Base-by-base conservation (phyloP, 345 rosid species). In the Moricandia arvensis region DNA sequence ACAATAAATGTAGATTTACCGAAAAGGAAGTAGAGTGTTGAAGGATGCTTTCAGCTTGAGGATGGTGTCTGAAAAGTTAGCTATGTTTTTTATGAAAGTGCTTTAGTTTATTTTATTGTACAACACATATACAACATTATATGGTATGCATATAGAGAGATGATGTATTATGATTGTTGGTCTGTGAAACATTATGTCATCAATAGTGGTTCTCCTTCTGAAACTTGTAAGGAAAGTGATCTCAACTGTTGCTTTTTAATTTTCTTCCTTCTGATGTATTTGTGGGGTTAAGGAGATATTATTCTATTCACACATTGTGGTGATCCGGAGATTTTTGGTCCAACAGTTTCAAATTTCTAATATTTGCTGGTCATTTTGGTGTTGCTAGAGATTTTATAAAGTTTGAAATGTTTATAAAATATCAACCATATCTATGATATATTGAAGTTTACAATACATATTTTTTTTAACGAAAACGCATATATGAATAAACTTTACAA, bases 21-120 rank as follows among this genome's bases (percentile, higher is more conserved):
- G 37, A 78, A 13, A 60, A 29, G 33, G 76, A 75, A 79, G 75
- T 74, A 71, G 71, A 57, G 74, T 73, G 74, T 68, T 67, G 81
- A 73, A 67, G 68, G 68, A 76, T 61, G 86, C 82, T 78, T 86
- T 83, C 65, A 86, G 79, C 77, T 71, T 71, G 67, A 71, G 83
- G 84, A 74, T 61, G 69, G 68, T 65, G 55, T 64, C 71, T 41
- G 63, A 71, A 72, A 75, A 69, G 59, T 80, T 70, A 73, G 41
- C 37, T 73, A 69, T 73, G 41, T 73, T 79, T 73, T 73, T 18
- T 54, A 43, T 79, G 81, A 68, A 68, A 79, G 74, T 73, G 66
- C 60, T 51, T 54, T 73, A 53, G 53, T 78, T 73, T 37, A 38
- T 55, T 8, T 24, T 31, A 72, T 69, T 66, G 45, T 78, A 73